Evolutionary conservation across 495 filamentous ascomycete species (phyloP).

Genomic region (Talaromyces proteolyticus): DNA sequence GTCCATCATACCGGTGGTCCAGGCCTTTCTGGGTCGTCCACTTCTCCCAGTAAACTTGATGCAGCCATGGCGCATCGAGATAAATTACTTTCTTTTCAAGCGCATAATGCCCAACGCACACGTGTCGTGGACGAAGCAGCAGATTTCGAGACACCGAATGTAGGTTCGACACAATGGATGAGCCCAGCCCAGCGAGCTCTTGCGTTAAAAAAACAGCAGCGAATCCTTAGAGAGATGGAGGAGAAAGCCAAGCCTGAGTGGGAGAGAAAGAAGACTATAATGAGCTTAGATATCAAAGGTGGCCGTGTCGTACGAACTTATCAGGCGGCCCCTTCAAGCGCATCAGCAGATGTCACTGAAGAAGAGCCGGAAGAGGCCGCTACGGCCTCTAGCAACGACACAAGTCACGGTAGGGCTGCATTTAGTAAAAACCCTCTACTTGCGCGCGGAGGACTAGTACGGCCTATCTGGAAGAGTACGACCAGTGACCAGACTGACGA

Average conservation of each 20-base stretch:
- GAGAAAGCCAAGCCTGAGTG: slow-evolving; percentile 88
- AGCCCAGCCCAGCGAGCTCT: slow-evolving; percentile 79
- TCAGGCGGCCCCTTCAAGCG: slow-evolving; percentile 39
- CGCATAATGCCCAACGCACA: slow-evolving; percentile 81
- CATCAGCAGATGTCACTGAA: slow-evolving; percentile 21
- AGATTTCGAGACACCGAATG: slow-evolving; percentile 75
- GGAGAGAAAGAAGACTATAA: slow-evolving; percentile 84
- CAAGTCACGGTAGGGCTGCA: slow-evolving; percentile 41
- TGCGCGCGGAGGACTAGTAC: slow-evolving; percentile 60
- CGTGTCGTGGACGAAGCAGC: slow-evolving; percentile 89
- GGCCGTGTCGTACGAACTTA: slow-evolving; percentile 70
- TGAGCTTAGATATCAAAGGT: slow-evolving; percentile 77
- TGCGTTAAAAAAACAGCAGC: slow-evolving; percentile 88
- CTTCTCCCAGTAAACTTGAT: slow-evolving; percentile 36
- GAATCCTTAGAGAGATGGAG: slow-evolving; percentile 78
- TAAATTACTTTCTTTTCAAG: slow-evolving; percentile 74
- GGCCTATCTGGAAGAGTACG: slow-evolving; percentile 66
- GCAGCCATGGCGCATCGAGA: slow-evolving; percentile 68
- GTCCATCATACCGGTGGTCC: slow-evolving; percentile 43
- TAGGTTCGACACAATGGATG: slow-evolving; percentile 76
- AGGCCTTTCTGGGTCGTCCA: slow-evolving; percentile 40
- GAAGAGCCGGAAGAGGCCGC: slow-evolving; percentile 8
- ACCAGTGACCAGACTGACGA: slow-evolving; percentile 34
- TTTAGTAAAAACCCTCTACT: slow-evolving; percentile 85
- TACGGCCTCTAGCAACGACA: not conserved